phyloP scores from a whole-genome alignment of 345 rosid species.

The Citrus unshiu region DNA sequence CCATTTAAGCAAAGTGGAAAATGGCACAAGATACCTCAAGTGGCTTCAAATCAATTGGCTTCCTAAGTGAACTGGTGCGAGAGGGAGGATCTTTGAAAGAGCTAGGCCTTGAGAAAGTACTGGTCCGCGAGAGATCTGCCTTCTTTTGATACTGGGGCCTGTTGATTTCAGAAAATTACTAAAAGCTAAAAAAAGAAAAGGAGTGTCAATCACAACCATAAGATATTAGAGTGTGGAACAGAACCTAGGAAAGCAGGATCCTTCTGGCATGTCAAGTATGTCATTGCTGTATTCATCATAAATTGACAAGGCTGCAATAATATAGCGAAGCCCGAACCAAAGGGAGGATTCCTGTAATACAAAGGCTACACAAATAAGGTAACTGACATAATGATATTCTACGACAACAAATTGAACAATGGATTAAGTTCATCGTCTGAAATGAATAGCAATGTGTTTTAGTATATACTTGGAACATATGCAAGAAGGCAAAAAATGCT shows the following conservation, averaged over 20 bases:
- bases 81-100: constrained; percentile 51
- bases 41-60: constrained; percentile 69
- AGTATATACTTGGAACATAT: background rate
- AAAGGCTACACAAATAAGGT: constrained; percentile 4
- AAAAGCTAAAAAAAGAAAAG: background rate
- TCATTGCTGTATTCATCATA: constrained; percentile 95
- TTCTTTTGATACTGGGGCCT: constrained; percentile 56
- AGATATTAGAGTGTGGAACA: constrained; percentile 6
- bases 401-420: background rate
- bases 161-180: constrained; percentile 15
- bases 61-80: constrained; percentile 47
- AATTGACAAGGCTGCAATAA: constrained; percentile 71
- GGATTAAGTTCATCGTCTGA: background rate
- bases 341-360: constrained; percentile 75
- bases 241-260: constrained; percentile 89
- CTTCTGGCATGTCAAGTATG: constrained; percentile 84
- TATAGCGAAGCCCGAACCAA: constrained; percentile 82
- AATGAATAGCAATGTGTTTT: background rate
- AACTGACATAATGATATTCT: background rate
- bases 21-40: constrained; percentile 48
- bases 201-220: background rate
- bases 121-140: constrained; percentile 22
- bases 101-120: constrained; percentile 40
- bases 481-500: background rate
- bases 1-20: background rate